Evolutionary conservation across 2,329 filamentous ascomycete genomes (phyloP).

Genomic region (Botrytis tulipae): DNA sequence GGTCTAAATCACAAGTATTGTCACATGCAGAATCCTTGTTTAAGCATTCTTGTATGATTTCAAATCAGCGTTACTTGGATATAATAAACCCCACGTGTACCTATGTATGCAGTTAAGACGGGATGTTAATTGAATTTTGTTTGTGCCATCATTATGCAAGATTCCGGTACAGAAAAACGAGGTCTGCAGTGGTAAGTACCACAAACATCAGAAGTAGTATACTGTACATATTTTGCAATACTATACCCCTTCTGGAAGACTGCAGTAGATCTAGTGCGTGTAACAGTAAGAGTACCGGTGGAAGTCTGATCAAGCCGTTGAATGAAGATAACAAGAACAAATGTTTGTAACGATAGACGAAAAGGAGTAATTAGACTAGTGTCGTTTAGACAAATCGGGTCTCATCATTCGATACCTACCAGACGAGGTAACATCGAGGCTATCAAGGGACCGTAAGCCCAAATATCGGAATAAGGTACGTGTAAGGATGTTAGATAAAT

Average conservation of each 20-base stretch:
- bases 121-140: constrained; percentile 18
- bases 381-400: constrained; percentile 6
- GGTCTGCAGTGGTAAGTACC: constrained; percentile 8
- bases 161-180: constrained; percentile 20
- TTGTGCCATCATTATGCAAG: constrained; percentile 20
- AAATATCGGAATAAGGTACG: constrained; percentile 16
- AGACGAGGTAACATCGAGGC: constrained; percentile 11
- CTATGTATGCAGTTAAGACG: constrained; percentile 13
- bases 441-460: constrained; percentile 7
- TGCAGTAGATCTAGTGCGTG: constrained; percentile 6
- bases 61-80: constrained; percentile 10
- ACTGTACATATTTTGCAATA: constrained; percentile 4
- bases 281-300: constrained; percentile 7
- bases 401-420: not conserved
- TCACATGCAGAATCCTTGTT: constrained; percentile 13
- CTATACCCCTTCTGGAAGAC: constrained; percentile 5
- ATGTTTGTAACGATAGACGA: constrained; percentile 8
- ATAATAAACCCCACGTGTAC: constrained; percentile 17
- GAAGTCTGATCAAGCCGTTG: constrained; percentile 20
- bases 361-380: constrained; percentile 8
- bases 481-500: constrained; percentile 1
- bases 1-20: constrained; percentile 5
- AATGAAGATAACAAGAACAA: constrained; percentile 12
- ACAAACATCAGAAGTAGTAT: constrained; percentile 4
- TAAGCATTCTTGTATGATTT: constrained; percentile 16